Conservation (phyloP, 345 rosid species). For the Eucalyptus dawsonii region DNA sequence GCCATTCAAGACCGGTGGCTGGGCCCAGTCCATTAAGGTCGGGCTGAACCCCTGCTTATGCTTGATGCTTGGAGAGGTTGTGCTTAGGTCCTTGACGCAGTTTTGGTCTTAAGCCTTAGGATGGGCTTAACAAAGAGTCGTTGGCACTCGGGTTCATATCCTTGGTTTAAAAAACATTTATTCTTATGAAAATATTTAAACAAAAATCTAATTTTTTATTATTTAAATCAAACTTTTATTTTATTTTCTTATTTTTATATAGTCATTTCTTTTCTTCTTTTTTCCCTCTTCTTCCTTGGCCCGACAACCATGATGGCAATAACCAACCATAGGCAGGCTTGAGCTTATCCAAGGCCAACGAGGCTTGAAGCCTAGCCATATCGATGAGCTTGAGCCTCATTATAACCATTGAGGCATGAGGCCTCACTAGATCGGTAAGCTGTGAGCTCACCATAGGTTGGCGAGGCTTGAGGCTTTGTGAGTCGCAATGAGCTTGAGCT, state of each 20-base stretch:
- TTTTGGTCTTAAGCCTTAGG: not conserved
- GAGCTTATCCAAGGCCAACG: too few species aligned
- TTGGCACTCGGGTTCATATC: not conserved
- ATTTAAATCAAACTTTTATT: too few species aligned
- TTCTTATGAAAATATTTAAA: too few species aligned
- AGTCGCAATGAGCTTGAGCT: too few species aligned
- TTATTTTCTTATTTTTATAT: too few species aligned
- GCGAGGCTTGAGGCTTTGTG: too few species aligned
- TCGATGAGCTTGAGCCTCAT: not conserved
- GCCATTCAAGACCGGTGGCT: too few species aligned
- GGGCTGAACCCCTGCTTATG: not conserved
- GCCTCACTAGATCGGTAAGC: too few species aligned
- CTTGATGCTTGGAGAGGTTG: not conserved
- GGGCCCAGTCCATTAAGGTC: too few species aligned
- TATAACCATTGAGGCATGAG: fast-evolving
- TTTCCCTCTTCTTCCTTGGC: not conserved
- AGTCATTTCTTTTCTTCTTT: fast-evolving
- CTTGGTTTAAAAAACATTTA: not conserved
- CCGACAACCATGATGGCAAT: too few species aligned
- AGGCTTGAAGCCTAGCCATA: not conserved
- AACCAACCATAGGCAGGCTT: fast-evolving
- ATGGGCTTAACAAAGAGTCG: not conserved
- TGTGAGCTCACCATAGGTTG: not conserved
- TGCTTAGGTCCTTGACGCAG: not conserved
- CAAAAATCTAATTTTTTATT: too few species aligned